These are phyloP conservation scores for Fusarium nygamai DNA, from an alignment of 2,329 filamentous ascomycete genomes.

Conservation along the genomic window DNA sequence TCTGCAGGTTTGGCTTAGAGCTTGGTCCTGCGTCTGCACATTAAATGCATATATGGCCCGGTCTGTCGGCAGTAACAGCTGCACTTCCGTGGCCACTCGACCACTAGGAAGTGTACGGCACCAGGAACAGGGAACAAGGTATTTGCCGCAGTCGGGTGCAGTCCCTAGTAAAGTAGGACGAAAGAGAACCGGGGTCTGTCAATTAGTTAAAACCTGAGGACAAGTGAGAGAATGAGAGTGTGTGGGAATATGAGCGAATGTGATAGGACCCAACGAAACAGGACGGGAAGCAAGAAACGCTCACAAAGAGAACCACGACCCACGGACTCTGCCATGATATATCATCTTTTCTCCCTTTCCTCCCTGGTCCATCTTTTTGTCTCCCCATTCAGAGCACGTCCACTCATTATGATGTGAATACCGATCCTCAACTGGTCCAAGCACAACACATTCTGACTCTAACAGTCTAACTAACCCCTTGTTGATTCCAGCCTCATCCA, in stretches of 20 bases:
- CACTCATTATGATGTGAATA: slow-evolving; percentile 25
- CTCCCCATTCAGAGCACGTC: slow-evolving; percentile 11
- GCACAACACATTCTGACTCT: slow-evolving; percentile 14
- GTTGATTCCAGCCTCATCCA: slow-evolving; percentile 45
- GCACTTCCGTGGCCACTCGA: slow-evolving; percentile 3
- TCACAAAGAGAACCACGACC: slow-evolving; percentile 23
- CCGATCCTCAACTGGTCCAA: slow-evolving; percentile 29
- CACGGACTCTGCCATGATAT: slow-evolving; percentile 38
- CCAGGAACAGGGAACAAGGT: slow-evolving; percentile 18
- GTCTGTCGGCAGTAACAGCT: slow-evolving; percentile 24
- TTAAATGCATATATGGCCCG: slow-evolving; percentile 5
- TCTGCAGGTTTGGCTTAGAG: slow-evolving; percentile 30
- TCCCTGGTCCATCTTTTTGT: slow-evolving; percentile 23
- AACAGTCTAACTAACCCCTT: slow-evolving; percentile 12
- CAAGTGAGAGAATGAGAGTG: background rate
- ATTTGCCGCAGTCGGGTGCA: slow-evolving; percentile 8
- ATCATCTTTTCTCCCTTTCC: slow-evolving; percentile 32
- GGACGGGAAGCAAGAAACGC: slow-evolving; percentile 19
- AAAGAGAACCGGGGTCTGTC: slow-evolving; percentile 18
- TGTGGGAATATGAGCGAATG: background rate
- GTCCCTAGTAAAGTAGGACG: slow-evolving; percentile 16
- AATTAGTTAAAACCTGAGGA: background rate
- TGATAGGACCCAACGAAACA: slow-evolving; percentile 22
- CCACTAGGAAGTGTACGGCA: slow-evolving; percentile 17
- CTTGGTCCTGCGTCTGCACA: slow-evolving; percentile 42